A percentile compares a stretch with the other conserved stretches of the same genome.
These are phyloP conservation scores for Coemansia sp. DNA, from an alignment of 192 early-diverging fungal species.

Conservation along the genomic window DNA sequence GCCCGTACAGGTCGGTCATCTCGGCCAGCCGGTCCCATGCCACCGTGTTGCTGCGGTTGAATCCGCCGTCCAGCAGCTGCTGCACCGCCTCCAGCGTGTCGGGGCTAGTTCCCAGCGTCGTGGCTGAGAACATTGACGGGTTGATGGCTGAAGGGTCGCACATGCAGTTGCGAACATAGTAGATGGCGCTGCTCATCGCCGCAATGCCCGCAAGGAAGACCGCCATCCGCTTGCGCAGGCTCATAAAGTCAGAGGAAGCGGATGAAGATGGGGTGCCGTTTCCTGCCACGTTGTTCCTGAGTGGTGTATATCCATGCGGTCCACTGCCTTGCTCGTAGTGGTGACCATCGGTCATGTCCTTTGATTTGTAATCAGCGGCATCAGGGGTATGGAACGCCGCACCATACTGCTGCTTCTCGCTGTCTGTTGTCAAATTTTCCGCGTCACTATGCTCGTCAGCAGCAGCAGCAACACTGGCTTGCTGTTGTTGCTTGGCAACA, in stretches of 20 bases:
- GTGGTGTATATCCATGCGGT: conserved; percentile 22
- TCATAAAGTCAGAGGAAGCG: no score
- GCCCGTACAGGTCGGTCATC: conserved; percentile 63
- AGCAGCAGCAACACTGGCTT: no score
- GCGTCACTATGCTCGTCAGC: background rate
- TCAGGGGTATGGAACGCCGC: background rate
- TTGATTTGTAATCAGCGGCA: background rate
- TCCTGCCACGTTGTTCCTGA: background rate
- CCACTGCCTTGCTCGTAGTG: conserved; percentile 10
- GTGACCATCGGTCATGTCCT: background rate
- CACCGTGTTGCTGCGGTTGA: conserved; percentile 42
- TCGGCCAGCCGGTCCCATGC: conserved; percentile 64
- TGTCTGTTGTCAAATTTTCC: background rate
- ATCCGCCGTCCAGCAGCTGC: conserved; percentile 27
- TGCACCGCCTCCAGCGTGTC: conserved; percentile 32
- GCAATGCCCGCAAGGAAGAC: conserved; percentile 15
- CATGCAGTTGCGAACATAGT: conserved; percentile 9
- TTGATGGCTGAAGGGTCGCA: conserved; percentile 22
- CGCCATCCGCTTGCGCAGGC: conserved; percentile 16
- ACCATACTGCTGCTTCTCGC: conserved; percentile 3
- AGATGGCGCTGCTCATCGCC: conserved; percentile 11
- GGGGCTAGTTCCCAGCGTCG: conserved; percentile 11
- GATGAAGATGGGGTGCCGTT: conserved; percentile 1
- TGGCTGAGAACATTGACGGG: conserved; percentile 24
- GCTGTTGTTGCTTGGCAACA: background rate